phyloP scores from a whole-genome alignment of 2,329 filamentous ascomycete genomes.

The Ophiostoma sp. region DNA sequence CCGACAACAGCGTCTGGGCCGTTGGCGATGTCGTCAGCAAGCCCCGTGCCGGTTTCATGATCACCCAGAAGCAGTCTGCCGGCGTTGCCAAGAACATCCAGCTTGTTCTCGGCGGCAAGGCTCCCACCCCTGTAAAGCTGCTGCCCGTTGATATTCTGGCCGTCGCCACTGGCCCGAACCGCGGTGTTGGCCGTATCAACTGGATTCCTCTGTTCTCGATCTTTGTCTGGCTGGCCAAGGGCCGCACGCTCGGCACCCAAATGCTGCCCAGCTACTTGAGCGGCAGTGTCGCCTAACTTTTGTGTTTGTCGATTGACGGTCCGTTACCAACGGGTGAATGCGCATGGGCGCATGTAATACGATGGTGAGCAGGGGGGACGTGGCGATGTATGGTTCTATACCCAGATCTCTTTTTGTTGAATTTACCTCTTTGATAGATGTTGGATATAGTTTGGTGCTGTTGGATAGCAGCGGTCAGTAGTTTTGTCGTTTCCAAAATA shows the following conservation, averaged over 20 bases:
- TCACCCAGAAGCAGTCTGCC: slow-evolving; percentile 48
- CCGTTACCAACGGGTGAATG: neutral
- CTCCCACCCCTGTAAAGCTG: slow-evolving; percentile 42
- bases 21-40: slow-evolving; percentile 49
- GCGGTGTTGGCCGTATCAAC: slow-evolving; percentile 45
- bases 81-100: slow-evolving; percentile 52
- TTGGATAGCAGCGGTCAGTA: too few relatives aligned
- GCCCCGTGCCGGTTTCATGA: slow-evolving; percentile 42
- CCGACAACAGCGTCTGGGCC: slow-evolving; percentile 45
- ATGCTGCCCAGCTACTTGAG: slow-evolving; percentile 43
- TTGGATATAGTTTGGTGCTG: too few relatives aligned
- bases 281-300: slow-evolving; percentile 39
- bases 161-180: slow-evolving; percentile 45
- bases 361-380: neutral
- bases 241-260: slow-evolving; percentile 45
- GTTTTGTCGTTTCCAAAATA: too few relatives aligned
- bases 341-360: neutral
- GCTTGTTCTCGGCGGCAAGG: slow-evolving; percentile 43
- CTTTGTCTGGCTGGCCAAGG: slow-evolving; percentile 48
- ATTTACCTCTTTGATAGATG: neutral
- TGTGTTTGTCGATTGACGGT: neutral
- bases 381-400: neutral
- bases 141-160: slow-evolving; percentile 47
- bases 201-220: slow-evolving; percentile 47
- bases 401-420: neutral